Evolutionary conservation across 2,329 filamentous ascomycete species (phyloP).

Genomic region (Lachnellula hyalina): DNA sequence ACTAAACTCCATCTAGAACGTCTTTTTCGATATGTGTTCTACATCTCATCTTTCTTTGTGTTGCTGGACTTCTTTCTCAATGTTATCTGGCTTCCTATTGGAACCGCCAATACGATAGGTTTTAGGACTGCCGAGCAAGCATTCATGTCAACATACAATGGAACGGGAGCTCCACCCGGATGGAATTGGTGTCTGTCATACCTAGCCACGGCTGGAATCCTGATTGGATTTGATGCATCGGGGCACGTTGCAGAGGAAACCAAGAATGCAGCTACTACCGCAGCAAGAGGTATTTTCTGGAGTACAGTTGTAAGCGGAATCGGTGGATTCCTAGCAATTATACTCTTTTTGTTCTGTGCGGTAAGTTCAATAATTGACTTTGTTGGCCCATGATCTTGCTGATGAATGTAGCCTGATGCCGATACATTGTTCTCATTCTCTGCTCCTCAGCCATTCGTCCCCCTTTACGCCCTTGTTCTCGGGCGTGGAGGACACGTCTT

Average conservation of each 20-base stretch:
- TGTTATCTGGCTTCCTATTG: conserved; percentile 56
- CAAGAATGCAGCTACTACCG: conserved; percentile 50
- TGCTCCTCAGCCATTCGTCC: conserved; percentile 53
- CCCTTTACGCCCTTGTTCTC: conserved; percentile 51
- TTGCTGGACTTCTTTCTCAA: conserved; percentile 55
- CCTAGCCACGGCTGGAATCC: conserved; percentile 53
- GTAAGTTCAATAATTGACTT: conserved; percentile 30
- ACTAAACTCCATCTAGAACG: conserved; percentile 23
- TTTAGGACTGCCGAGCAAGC: conserved; percentile 55
- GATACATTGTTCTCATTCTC: conserved; percentile 48
- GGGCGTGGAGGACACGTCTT: conserved; percentile 53
- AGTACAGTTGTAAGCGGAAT: conserved; percentile 52
- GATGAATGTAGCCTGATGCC: conserved; percentile 40
- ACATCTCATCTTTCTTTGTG: conserved; percentile 41
- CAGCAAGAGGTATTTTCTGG: conserved; percentile 55
- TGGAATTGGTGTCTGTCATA: conserved; percentile 62
- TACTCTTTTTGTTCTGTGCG: conserved; percentile 54
- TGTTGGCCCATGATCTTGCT: neutral
- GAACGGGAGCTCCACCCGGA: conserved; percentile 47
- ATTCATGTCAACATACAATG: conserved; percentile 57
- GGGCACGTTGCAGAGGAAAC: conserved; percentile 59
- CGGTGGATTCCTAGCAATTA: conserved; percentile 50
- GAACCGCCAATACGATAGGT: conserved; percentile 48
- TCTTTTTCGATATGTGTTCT: conserved; percentile 39
- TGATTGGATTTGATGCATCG: conserved; percentile 57